Evolutionary conservation across 148 eudicot species (phyloP).

Genomic region (Drosera capensis): DNA sequence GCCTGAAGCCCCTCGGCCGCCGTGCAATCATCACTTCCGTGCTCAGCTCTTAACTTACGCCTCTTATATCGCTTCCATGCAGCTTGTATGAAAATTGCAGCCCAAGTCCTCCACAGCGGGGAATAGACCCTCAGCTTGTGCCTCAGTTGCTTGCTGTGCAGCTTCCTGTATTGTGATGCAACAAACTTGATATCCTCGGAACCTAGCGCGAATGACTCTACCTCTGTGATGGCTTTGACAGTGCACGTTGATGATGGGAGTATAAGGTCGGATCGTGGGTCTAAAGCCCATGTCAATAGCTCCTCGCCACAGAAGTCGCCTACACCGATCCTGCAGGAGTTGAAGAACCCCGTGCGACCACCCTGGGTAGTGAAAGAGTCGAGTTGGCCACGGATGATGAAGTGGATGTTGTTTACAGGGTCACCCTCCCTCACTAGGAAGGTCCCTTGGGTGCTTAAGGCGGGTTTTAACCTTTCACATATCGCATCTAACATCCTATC

Average conservation of each 20-base stretch:
- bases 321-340: conserved; percentile 5
- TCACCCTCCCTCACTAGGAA: conserved; percentile 10
- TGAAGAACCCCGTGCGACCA: conserved; percentile 11
- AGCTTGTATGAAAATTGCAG: conserved; percentile 12
- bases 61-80: conserved; percentile 11
- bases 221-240: conserved; percentile 10
- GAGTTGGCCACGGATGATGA: conserved; percentile 12
- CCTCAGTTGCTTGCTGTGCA: conserved; percentile 6
- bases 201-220: conserved; percentile 9
- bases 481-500: conserved; percentile 9
- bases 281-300: conserved; percentile 11
- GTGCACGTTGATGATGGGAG: conserved; percentile 11
- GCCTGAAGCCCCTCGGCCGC: conserved; percentile 3
- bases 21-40: background rate
- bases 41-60: conserved; percentile 7
- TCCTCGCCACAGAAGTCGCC: conserved; percentile 14
- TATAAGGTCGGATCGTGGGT: conserved; percentile 3
- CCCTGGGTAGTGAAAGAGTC: conserved; percentile 9
- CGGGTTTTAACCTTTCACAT: conserved; percentile 11
- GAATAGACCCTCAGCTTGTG: conserved; percentile 11
- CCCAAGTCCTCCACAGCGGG: conserved; percentile 12
- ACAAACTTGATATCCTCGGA: conserved; percentile 9
- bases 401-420: conserved; percentile 8
- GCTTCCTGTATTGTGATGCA: conserved; percentile 5
- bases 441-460: conserved; percentile 7